phyloP scores from a whole-genome alignment of 768 basidiomycete genomes.

The Amanita molliuscula region DNA sequence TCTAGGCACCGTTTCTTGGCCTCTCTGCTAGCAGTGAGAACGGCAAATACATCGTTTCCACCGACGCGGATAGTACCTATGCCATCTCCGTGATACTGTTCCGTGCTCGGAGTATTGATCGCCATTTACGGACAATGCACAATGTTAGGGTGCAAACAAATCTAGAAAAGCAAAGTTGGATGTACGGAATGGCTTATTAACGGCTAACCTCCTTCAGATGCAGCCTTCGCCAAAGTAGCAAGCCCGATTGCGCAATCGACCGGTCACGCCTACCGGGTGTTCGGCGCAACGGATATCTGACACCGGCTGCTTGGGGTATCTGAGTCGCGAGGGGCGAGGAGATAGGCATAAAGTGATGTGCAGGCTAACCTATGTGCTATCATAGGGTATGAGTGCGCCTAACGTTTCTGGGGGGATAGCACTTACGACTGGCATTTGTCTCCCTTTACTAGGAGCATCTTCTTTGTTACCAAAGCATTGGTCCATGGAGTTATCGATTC shows the following conservation, averaged over 20 bases:
- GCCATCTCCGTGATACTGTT: conserved; percentile 90
- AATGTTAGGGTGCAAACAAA: conserved; percentile 81
- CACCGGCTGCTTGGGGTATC: conserved; percentile 90
- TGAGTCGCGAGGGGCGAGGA: no score
- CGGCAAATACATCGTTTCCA: conserved; percentile 87
- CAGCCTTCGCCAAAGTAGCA: conserved; percentile 94
- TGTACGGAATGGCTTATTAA: not conserved
- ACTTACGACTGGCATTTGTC: no score
- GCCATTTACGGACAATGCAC: conserved; percentile 75
- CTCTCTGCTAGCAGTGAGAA: conserved; percentile 63
- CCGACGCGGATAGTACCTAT: conserved; percentile 89
- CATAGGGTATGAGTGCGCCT: no score
- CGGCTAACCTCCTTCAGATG: conserved; percentile 68
- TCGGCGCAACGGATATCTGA: conserved; percentile 81
- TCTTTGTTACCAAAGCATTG: no score
- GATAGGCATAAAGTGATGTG: no score
- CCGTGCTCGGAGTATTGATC: conserved; percentile 83
- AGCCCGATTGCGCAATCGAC: no score
- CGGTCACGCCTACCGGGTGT: conserved; percentile 59
- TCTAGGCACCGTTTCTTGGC: conserved; percentile 63
- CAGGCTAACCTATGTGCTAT: no score
- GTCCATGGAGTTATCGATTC: no score
- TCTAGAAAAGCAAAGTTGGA: conserved; percentile 31
- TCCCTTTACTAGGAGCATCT: no score
- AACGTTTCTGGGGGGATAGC: no score